phyloP scores from a whole-genome alignment of 768 basidiomycete genomes.

The Tylopilus sp. region DNA sequence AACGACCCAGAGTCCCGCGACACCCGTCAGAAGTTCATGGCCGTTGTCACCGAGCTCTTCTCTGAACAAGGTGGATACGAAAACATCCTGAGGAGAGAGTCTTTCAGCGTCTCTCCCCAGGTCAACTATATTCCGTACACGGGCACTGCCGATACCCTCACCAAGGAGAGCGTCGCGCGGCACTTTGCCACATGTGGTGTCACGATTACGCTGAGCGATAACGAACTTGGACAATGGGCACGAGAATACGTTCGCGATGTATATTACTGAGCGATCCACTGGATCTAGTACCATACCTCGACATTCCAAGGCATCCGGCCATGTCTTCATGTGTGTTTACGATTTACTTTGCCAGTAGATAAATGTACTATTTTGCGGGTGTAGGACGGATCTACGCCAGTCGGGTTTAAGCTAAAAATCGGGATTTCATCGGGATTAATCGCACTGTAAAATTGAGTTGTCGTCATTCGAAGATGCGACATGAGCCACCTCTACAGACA shows the following conservation, averaged over 20 bases:
- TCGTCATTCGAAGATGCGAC: slow-evolving; percentile 3
- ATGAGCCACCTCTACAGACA: slow-evolving; percentile 87
- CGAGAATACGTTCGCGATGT: slow-evolving; percentile 32
- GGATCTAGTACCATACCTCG: slow-evolving; percentile 10
- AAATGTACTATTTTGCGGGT: slow-evolving; percentile 12
- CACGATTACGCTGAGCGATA: slow-evolving; percentile 32
- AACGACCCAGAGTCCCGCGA: slow-evolving; percentile 33
- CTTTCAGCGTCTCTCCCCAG: slow-evolving; percentile 34
- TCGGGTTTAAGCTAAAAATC: slow-evolving; percentile 4
- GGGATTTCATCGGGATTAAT: background rate
- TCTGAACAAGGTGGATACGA: slow-evolving; percentile 39
- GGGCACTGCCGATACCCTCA: slow-evolving; percentile 28
- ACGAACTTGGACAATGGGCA: slow-evolving; percentile 39
- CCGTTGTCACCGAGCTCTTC: slow-evolving; percentile 38
- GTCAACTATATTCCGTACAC: slow-evolving; percentile 31
- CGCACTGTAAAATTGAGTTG: background rate
- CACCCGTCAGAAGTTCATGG: slow-evolving; percentile 39
- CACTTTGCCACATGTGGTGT: slow-evolving; percentile 44
- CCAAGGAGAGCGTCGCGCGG: slow-evolving; percentile 34
- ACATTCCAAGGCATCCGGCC: slow-evolving; percentile 22
- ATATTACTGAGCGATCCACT: slow-evolving; percentile 20
- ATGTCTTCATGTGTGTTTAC: slow-evolving; percentile 24
- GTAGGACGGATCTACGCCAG: slow-evolving; percentile 19
- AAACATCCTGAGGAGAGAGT: slow-evolving; percentile 33
- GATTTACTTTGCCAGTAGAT: slow-evolving; percentile 7